These are phyloP conservation scores for Penicillium mononematosum DNA, from an alignment of 495 filamentous ascomycete genomes.

Conservation along the genomic window DNA sequence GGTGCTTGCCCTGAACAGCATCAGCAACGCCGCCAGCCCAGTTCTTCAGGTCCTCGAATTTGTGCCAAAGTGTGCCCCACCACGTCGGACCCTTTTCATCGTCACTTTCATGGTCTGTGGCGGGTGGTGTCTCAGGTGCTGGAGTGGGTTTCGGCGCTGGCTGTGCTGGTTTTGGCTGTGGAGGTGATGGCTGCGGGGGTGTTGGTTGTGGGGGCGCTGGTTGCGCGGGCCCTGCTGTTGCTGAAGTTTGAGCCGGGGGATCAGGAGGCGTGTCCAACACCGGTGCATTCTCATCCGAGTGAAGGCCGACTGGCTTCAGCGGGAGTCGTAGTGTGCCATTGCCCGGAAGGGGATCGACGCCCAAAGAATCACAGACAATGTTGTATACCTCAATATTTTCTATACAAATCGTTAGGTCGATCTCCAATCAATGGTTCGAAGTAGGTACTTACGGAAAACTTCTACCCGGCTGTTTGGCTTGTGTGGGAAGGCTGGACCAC, in stretches of 20 bases:
- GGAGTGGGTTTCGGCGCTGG: no score
- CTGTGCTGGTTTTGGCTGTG: not conserved
- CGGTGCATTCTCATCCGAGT: slow-evolving; percentile 50
- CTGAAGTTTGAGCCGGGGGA: slow-evolving; percentile 26
- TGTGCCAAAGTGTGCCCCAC: slow-evolving; percentile 37
- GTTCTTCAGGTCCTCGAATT: slow-evolving; percentile 38
- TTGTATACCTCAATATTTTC: slow-evolving; percentile 97
- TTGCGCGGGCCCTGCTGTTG: slow-evolving; percentile 1
- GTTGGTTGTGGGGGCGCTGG: slow-evolving; percentile 3
- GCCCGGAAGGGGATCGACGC: slow-evolving; percentile 64
- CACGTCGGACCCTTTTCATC: slow-evolving; percentile 32
- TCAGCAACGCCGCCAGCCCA: slow-evolving; percentile 40
- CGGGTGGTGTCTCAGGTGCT: slow-evolving; percentile 15
- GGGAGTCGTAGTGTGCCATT: slow-evolving; percentile 88
- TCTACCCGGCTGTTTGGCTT: slow-evolving; percentile 74
- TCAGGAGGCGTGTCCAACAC: slow-evolving; percentile 41
- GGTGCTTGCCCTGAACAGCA: slow-evolving; percentile 37
- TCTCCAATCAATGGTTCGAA: not conserved
- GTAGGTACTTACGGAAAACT: slow-evolving; percentile 69
- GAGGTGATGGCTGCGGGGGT: not conserved
- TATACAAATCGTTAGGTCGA: slow-evolving; percentile 27
- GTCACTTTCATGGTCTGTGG: slow-evolving; percentile 22
- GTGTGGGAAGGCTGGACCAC: slow-evolving; percentile 87
- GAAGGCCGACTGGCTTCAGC: slow-evolving; percentile 65
- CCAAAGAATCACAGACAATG: slow-evolving; percentile 82